Conservation (phyloP, 2,329 filamentous ascomycete genomes). For the Aspergillus amoenus region DNA sequence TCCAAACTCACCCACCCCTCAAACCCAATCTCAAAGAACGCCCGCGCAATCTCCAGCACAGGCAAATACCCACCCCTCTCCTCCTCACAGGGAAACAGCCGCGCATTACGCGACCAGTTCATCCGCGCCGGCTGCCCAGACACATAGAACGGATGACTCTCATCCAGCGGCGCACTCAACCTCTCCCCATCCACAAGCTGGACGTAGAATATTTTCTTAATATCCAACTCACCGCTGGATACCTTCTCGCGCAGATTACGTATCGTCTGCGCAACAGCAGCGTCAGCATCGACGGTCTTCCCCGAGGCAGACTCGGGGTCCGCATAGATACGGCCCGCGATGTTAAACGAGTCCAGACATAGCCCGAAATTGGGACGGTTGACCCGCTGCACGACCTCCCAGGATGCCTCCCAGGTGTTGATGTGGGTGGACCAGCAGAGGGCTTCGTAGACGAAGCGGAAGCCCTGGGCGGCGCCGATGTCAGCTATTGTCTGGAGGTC, state of each 20-base stretch:
- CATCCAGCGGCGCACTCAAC: conserved; percentile 56
- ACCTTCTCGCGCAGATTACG: not conserved
- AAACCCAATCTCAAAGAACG: conserved; percentile 63
- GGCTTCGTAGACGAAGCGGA: conserved; percentile 72
- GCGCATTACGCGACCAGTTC: conserved; percentile 76
- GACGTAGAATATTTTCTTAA: conserved; percentile 69
- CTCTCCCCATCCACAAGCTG: conserved; percentile 74
- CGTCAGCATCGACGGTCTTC: conserved; percentile 55
- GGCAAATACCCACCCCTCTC: conserved; percentile 67
- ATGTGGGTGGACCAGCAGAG: conserved; percentile 70
- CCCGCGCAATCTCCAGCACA: conserved; percentile 58
- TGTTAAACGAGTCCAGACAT: conserved; percentile 77
- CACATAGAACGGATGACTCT: conserved; percentile 60
- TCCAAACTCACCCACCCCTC: conserved; percentile 71
- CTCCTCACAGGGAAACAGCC: conserved; percentile 66
- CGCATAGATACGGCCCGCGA: conserved; percentile 68
- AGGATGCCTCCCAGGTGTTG: conserved; percentile 70
- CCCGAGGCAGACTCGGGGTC: conserved; percentile 60
- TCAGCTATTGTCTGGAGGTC: conserved; percentile 68
- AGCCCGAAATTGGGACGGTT: conserved; percentile 71
- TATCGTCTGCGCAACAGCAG: conserved; percentile 52
- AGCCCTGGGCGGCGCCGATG: conserved; percentile 57
- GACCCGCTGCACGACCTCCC: conserved; percentile 66
- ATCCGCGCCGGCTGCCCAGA: conserved; percentile 62
- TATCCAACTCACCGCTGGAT: conserved; percentile 49